phyloP scores from a whole-genome alignment of 345 rosid species.

The Citrus medica region DNA sequence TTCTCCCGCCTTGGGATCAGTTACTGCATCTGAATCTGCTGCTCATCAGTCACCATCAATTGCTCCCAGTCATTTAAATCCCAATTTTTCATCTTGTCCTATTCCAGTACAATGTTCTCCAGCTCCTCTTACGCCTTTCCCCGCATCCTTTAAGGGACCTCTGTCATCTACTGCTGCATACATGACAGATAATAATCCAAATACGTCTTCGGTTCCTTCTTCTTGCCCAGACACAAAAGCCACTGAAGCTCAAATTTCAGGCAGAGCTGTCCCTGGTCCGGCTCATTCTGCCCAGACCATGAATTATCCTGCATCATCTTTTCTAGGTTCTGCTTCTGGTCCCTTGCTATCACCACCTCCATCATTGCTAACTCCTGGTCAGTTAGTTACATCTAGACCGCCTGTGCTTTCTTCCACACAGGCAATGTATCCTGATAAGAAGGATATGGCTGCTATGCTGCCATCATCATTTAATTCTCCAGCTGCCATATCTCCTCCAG shows the following conservation, averaged over 20 bases:
- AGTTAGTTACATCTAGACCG: constrained; percentile 13
- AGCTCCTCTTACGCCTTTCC: constrained; percentile 8
- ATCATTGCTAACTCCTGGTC: constrained; percentile 22
- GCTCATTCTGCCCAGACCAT: constrained; percentile 10
- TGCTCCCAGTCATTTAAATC: constrained; percentile 10
- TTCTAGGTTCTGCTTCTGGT: constrained; percentile 17
- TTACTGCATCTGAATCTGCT: constrained; percentile 19
- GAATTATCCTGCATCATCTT: constrained; percentile 9
- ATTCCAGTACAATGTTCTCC: constrained; percentile 8
- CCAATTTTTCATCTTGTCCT: constrained; percentile 1
- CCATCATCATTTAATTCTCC: constrained; percentile 11
- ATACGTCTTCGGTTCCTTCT: constrained; percentile 11
- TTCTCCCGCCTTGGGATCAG: constrained; percentile 14
- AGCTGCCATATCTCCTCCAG: constrained; percentile 9
- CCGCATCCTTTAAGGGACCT: constrained; percentile 2
- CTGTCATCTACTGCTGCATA: constrained; percentile 13
- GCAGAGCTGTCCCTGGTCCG: constrained; percentile 7
- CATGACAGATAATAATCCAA: constrained; percentile 2
- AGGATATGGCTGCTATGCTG: constrained; percentile 9
- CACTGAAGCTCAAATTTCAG: constrained; percentile 11
- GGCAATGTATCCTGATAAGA: constrained; percentile 17
- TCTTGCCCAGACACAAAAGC: constrained; percentile 12
- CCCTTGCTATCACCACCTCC: constrained; percentile 19
- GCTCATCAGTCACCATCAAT: constrained; percentile 1
- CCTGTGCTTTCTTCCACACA: constrained; percentile 20